These are phyloP conservation scores for Lachancea dasiensis DNA, from an alignment of 805 yeast species.

Conservation along the genomic window DNA sequence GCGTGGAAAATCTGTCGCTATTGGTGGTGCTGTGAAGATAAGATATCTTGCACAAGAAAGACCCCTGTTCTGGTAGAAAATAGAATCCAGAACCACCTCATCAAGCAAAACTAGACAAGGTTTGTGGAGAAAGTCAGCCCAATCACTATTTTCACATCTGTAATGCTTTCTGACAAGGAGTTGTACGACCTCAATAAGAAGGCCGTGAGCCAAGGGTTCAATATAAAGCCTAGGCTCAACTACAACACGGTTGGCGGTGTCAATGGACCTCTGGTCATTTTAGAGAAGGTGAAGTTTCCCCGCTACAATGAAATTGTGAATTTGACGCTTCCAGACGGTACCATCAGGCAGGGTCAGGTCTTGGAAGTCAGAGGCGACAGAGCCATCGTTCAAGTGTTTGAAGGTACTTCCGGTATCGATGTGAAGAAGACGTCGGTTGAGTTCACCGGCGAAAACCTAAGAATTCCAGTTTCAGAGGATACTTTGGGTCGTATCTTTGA, in stretches of 20 bases:
- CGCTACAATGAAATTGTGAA: slow-evolving; percentile 95
- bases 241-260: slow-evolving; percentile 98
- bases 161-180: slow-evolving; percentile 36
- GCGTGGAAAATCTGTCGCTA: neutral
- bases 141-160: too few relatives aligned
- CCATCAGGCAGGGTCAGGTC: slow-evolving; percentile 94
- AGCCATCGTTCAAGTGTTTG: slow-evolving; percentile 98
- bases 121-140: too few relatives aligned
- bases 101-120: too few relatives aligned
- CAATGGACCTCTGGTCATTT: slow-evolving; percentile 94
- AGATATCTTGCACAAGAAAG: too few relatives aligned
- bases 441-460: slow-evolving; percentile 91
- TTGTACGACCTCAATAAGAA: slow-evolving; percentile 72
- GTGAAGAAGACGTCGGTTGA: slow-evolving; percentile 96
- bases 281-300: slow-evolving; percentile 81
- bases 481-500: slow-evolving; percentile 96
- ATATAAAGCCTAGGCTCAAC: slow-evolving; percentile 81
- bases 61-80: too few relatives aligned
- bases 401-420: slow-evolving; percentile 98
- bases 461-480: slow-evolving; percentile 93
- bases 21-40: neutral
- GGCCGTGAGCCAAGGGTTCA: slow-evolving; percentile 89
- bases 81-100: too few relatives aligned
- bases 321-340: slow-evolving; percentile 93
- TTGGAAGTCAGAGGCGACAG: slow-evolving; percentile 95